Evolutionary conservation across 306 rosid species (phyloP).

Genomic region (Quercus engelmannii): DNA sequence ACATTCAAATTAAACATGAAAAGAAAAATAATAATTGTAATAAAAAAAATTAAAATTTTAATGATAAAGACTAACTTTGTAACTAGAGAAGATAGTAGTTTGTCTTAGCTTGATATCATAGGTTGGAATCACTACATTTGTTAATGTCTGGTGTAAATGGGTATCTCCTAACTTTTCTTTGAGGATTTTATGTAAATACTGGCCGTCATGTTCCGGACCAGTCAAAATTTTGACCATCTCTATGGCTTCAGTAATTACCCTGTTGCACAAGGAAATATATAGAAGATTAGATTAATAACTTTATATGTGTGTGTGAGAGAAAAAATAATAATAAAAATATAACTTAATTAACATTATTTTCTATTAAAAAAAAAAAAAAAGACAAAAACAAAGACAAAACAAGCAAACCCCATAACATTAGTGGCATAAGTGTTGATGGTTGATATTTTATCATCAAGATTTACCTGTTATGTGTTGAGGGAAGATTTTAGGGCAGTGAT

Average conservation of each 20-base stretch:
- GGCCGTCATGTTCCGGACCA: slow-evolving; percentile 40
- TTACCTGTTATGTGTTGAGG: slow-evolving; percentile 30
- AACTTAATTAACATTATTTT: no score
- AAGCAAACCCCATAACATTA: no score
- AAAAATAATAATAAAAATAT: no score
- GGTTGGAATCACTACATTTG: slow-evolving; percentile 42
- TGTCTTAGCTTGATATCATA: slow-evolving; percentile 40
- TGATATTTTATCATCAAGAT: no score
- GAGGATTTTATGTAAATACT: slow-evolving; percentile 9
- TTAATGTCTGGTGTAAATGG: slow-evolving; percentile 25
- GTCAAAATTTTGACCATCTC: not conserved
- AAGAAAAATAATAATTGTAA: no score
- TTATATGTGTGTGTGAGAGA: no score
- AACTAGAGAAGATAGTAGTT: slow-evolving; percentile 35
- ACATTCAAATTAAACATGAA: no score
- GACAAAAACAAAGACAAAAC: no score
- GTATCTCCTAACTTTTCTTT: slow-evolving; percentile 30
- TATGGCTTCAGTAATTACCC: not conserved
- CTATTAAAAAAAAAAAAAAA: no score
- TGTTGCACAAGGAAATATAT: not conserved
- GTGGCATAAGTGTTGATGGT: no score
- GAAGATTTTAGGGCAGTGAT: slow-evolving; percentile 40
- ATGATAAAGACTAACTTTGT: slow-evolving; percentile 13
- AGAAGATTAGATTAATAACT: not conserved
- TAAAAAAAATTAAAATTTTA: no score